These are phyloP conservation scores for Chalciporus pseudorubinellus DNA, from an alignment of 768 basidiomycete species.

Conservation along the genomic window DNA sequence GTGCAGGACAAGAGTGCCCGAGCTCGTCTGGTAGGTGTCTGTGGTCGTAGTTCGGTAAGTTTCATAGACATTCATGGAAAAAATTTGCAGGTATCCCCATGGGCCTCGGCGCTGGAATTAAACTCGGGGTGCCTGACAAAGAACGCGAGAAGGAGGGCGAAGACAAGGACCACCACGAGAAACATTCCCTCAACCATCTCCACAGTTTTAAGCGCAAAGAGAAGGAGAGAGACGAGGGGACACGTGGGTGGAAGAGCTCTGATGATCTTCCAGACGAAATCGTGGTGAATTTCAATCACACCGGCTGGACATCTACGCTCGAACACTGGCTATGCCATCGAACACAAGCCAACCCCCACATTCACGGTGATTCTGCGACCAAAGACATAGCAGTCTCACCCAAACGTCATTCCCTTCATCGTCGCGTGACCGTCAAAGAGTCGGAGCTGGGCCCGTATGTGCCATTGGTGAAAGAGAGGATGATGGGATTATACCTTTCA, in stretches of 20 bases:
- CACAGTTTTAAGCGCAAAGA: conserved; percentile 35
- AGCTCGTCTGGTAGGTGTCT: conserved; percentile 57
- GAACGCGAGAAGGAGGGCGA: conserved; percentile 36
- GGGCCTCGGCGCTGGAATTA: conserved; percentile 77
- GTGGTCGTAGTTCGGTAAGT: background rate
- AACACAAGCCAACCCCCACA: conserved; percentile 24
- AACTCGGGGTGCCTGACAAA: conserved; percentile 54
- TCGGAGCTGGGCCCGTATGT: conserved; percentile 72
- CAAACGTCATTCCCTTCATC: conserved; percentile 43
- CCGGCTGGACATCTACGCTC: conserved; percentile 73
- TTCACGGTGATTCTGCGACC: conserved; percentile 15
- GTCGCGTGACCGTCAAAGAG: conserved; percentile 42
- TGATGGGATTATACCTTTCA: conserved; percentile 86
- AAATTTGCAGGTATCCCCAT: conserved; percentile 64
- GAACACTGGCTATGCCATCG: conserved; percentile 67
- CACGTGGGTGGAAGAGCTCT: conserved; percentile 33
- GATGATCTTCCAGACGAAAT: conserved; percentile 37
- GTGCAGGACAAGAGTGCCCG: conserved; percentile 78
- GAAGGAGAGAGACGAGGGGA: conserved; percentile 36
- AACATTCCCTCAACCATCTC: conserved; percentile 24
- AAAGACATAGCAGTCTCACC: conserved; percentile 40
- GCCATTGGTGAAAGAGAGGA: conserved; percentile 80
- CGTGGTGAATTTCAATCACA: conserved; percentile 29
- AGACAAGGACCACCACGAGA: conserved; percentile 30
- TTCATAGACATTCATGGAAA: conserved; percentile 6